A percentile compares a stretch with the other conserved stretches of the same genome.
phyloP scores from a whole-genome alignment of 2,329 filamentous ascomycete species.

The Penicillium sclerotigenum region DNA sequence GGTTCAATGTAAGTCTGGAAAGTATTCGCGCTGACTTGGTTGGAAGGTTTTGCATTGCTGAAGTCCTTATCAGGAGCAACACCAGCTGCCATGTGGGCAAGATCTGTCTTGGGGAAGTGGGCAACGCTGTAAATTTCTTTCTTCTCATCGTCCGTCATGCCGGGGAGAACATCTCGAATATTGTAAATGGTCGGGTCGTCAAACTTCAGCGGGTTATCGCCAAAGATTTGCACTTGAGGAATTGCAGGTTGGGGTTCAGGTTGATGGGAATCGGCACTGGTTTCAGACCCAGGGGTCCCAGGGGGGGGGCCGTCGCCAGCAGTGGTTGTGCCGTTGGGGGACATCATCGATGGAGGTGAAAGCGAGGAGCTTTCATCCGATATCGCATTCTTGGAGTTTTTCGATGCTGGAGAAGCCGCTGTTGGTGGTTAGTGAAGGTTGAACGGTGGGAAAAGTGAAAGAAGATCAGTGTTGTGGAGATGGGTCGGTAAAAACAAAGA shows the following conservation, averaged over 20 bases:
- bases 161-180: conserved; percentile 69
- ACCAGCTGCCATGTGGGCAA: conserved; percentile 81
- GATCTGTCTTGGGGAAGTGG: conserved; percentile 73
- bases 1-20: conserved; percentile 92
- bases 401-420: conserved; percentile 39
- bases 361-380: conserved; percentile 40
- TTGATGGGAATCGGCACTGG: conserved; percentile 57
- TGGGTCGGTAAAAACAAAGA: conserved; percentile 14
- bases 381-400: conserved; percentile 37
- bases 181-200: conserved; percentile 91
- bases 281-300: conserved; percentile 61
- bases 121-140: conserved; percentile 86
- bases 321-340: conserved; percentile 39
- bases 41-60: conserved; percentile 85
- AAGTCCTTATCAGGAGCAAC: conserved; percentile 92
- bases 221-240: conserved; percentile 80
- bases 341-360: conserved; percentile 43
- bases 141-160: conserved; percentile 80
- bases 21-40: conserved; percentile 89
- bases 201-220: conserved; percentile 87
- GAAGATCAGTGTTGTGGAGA: conserved; percentile 12
- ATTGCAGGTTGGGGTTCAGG: conserved; percentile 59
- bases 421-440: conserved; percentile 13
- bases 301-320: conserved; percentile 61
- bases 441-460: conserved; percentile 4